Conservation (phyloP, 495 filamentous ascomycete genomes). For the Neurospora sp. region DNA sequence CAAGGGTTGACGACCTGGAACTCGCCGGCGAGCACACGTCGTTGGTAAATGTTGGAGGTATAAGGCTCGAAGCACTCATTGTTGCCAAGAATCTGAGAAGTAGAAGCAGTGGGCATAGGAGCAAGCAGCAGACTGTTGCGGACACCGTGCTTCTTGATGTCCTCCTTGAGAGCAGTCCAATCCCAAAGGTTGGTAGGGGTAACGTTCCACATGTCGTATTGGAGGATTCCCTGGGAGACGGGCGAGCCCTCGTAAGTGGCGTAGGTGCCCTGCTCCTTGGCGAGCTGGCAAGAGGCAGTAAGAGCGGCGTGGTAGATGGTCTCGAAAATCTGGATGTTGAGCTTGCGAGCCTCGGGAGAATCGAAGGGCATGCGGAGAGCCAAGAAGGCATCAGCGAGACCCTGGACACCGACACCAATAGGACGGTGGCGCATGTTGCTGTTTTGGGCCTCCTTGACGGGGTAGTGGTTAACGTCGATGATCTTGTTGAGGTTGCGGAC, state of each 20-base stretch:
- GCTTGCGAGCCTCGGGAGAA: conserved; percentile 79
- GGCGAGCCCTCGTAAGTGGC: conserved; percentile 87
- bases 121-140: conserved; percentile 92
- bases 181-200: conserved; percentile 93
- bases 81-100: conserved; percentile 93
- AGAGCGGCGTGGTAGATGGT: conserved; percentile 97
- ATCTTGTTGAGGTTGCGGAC: conserved; percentile 93
- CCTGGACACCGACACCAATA: conserved; percentile 92
- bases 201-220: conserved; percentile 98
- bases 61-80: conserved; percentile 99
- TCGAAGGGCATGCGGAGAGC: conserved; percentile 95
- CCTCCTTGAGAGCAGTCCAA: conserved; percentile 78
- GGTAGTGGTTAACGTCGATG: conserved; percentile 96
- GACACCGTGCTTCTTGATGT: conserved; percentile 84
- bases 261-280: conserved; percentile 74
- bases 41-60: conserved; percentile 98
- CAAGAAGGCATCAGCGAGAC: conserved; percentile 97
- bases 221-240: conserved; percentile 88
- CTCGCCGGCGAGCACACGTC: conserved; percentile 93
- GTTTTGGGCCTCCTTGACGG: conserved; percentile 80
- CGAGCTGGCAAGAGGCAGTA: conserved; percentile 77
- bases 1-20: conserved; percentile 99
- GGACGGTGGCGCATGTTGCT: conserved; percentile 95
- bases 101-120: conserved; percentile 95
- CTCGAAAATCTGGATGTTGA: conserved; percentile 98